Evolutionary conservation across 192 early-diverging fungal genomes (phyloP).

Genomic region (Geosiphon pyriformis): DNA sequence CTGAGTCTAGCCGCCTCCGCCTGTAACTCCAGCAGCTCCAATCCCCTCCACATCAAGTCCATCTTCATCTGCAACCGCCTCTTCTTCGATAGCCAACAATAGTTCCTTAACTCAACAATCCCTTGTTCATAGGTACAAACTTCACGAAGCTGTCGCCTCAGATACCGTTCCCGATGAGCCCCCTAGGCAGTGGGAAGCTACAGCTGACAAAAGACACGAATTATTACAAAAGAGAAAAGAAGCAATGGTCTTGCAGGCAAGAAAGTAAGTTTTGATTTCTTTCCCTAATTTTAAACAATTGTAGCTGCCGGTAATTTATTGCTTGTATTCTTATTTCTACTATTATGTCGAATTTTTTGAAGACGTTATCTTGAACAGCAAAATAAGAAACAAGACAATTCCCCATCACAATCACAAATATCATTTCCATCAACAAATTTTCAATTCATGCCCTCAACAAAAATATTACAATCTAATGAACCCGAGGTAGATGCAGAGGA

Average conservation of each 20-base stretch:
- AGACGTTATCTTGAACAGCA: constrained; percentile 5
- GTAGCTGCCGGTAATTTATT: no score
- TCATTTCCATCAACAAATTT: background rate
- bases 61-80: constrained; percentile 25
- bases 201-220: constrained; percentile 52
- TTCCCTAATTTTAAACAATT: no score
- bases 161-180: constrained; percentile 42
- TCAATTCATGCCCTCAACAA: background rate
- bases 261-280: constrained; percentile 47
- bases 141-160: constrained; percentile 37
- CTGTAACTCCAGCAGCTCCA: constrained; percentile 26
- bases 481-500: background rate
- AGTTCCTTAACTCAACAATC: constrained; percentile 30
- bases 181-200: constrained; percentile 55
- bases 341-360: background rate
- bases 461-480: background rate
- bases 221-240: constrained; percentile 62
- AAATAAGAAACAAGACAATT: background rate
- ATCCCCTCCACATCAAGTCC: constrained; percentile 36
- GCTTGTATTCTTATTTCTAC: no score
- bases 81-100: constrained; percentile 30
- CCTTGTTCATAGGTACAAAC: constrained; percentile 48
- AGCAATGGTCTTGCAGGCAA: constrained; percentile 63
- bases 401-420: background rate
- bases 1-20: background rate